Evolutionary conservation across 495 filamentous ascomycete genomes (phyloP).

Genomic region (Cetradonia linearis): DNA sequence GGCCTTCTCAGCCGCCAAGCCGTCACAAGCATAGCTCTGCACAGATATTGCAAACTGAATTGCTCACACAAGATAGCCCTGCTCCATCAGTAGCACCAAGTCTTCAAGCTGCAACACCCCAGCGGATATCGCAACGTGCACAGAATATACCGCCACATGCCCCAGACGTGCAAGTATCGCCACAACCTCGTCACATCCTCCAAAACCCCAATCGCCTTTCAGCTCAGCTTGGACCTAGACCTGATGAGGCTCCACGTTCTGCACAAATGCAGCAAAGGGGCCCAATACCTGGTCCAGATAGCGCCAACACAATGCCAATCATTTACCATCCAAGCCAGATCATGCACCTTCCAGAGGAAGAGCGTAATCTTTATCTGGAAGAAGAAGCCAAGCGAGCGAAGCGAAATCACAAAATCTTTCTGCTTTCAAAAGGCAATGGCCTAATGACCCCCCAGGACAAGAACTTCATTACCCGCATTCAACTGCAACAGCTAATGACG

Average conservation of each 20-base stretch:
- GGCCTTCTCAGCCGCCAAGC: slow-evolving; percentile 11
- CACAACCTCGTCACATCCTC: slow-evolving; percentile 37
- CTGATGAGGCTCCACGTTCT: slow-evolving; percentile 24
- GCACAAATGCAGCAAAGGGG: slow-evolving; percentile 23
- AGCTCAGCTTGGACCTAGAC: slow-evolving; percentile 27
- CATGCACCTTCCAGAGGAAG: slow-evolving; percentile 63
- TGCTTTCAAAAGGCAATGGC: slow-evolving; percentile 87
- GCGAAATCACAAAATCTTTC: slow-evolving; percentile 94
- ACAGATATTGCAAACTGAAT: slow-evolving; percentile 30
- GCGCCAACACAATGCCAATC: slow-evolving; percentile 33
- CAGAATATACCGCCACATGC: slow-evolving; percentile 32
- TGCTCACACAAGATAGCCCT: slow-evolving; percentile 34
- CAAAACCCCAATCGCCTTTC: slow-evolving; percentile 40
- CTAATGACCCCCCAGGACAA: slow-evolving; percentile 99
- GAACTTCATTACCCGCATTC: slow-evolving; percentile 97
- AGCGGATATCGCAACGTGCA: slow-evolving; percentile 32
- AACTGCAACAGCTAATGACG: slow-evolving; percentile 89
- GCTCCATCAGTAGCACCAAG: neutral
- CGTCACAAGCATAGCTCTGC: slow-evolving; percentile 8
- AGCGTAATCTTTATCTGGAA: slow-evolving; percentile 65
- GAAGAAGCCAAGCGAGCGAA: slow-evolving; percentile 94
- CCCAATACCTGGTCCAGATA: slow-evolving; percentile 25
- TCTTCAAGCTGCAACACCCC: slow-evolving; percentile 5
- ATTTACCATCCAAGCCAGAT: slow-evolving; percentile 67
- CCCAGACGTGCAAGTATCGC: slow-evolving; percentile 12